Evolutionary conservation across 164 flowering plant species (phyloP).

Genomic region (Euptelea pleiosperma): DNA sequence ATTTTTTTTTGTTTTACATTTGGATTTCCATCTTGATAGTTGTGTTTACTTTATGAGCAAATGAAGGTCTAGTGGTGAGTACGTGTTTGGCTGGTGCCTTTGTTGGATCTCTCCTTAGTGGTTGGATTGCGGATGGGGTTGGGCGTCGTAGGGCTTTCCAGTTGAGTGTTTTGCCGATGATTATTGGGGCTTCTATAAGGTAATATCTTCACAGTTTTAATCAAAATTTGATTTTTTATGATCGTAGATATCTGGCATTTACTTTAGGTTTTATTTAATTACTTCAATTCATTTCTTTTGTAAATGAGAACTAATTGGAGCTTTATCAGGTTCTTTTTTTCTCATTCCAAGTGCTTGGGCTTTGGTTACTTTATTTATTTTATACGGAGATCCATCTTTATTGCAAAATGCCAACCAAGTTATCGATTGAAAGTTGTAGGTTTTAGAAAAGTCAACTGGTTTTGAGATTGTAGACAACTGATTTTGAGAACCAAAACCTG

Average conservation of each 20-base stretch:
- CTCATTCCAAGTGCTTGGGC: no score
- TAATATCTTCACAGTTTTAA: slow-evolving; percentile 20
- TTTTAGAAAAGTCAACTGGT: no score
- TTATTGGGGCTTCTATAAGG: slow-evolving; percentile 84
- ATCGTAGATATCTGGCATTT: background rate
- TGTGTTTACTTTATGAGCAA: slow-evolving; percentile 7
- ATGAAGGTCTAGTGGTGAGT: slow-evolving; percentile 91
- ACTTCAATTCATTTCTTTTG: background rate
- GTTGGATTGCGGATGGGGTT: slow-evolving; percentile 83
- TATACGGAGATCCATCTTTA: no score
- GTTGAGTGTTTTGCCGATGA: slow-evolving; percentile 90
- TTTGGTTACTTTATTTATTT: no score
- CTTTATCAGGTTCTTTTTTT: no score
- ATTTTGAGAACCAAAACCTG: no score
- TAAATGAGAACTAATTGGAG: background rate
- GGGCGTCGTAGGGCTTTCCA: slow-evolving; percentile 96
- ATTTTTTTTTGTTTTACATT: background rate
- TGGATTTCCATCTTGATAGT: background rate
- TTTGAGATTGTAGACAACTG: no score
- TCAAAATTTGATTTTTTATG: background rate
- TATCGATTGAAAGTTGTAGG: no score
- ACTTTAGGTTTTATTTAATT: background rate
- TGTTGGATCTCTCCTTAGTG: slow-evolving; percentile 77
- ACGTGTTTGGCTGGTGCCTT: slow-evolving; percentile 90
- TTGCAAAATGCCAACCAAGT: no score